Evolutionary conservation across 2,329 filamentous ascomycete genomes (phyloP).

Genomic region (Lachnellula arida): DNA sequence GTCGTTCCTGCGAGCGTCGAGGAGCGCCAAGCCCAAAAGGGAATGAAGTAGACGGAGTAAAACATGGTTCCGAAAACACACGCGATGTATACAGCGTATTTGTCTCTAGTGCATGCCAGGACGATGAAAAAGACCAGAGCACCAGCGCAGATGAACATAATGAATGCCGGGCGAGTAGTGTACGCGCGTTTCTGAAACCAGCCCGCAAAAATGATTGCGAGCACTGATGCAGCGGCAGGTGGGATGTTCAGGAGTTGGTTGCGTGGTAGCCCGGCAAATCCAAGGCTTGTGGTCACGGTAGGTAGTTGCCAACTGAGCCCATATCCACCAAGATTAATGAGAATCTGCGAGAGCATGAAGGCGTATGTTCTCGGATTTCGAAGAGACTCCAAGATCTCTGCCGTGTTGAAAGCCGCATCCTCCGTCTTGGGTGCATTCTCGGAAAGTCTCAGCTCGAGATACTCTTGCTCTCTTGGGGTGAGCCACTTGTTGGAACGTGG

Average conservation of each 20-base stretch:
- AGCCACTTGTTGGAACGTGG: conserved; percentile 35
- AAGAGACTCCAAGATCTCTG: conserved; percentile 35
- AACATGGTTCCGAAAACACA: conserved; percentile 42
- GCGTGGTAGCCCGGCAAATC: conserved; percentile 38
- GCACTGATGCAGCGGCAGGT: conserved; percentile 38
- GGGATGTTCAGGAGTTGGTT: conserved; percentile 45
- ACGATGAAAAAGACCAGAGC: conserved; percentile 42
- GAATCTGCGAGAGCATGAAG: conserved; percentile 36
- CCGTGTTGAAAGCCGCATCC: conserved; percentile 34
- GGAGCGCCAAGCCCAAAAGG: conserved; percentile 43
- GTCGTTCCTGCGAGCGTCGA: conserved; percentile 39
- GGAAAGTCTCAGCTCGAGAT: conserved; percentile 34
- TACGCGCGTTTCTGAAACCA: conserved; percentile 38
- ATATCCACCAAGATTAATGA: conserved; percentile 39
- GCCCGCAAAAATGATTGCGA: conserved; percentile 37
- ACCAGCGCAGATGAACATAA: conserved; percentile 38
- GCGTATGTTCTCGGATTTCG: conserved; percentile 33
- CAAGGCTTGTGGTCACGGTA: conserved; percentile 38
- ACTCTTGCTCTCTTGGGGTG: conserved; percentile 37
- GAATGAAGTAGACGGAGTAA: conserved; percentile 41
- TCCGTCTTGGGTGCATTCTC: conserved; percentile 36
- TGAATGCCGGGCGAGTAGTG: conserved; percentile 36
- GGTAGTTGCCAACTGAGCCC: conserved; percentile 40
- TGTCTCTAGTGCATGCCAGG: conserved; percentile 37
- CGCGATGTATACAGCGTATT: conserved; percentile 39